Conservation (phyloP, 805 yeast species). For the Middelhovenomyces tepae region DNA sequence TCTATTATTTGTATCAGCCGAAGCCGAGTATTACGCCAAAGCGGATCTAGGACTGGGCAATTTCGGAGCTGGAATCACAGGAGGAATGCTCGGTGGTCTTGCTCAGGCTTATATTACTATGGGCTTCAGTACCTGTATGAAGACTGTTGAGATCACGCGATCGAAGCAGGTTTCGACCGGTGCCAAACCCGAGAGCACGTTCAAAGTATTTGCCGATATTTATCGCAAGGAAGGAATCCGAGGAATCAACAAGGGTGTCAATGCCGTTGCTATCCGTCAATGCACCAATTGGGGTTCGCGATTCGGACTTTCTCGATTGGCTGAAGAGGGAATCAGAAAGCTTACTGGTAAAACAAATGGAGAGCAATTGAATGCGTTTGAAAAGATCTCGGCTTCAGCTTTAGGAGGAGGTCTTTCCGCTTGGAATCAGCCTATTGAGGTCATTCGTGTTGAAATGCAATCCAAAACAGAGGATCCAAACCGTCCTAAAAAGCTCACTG, state of each 20-base stretch:
- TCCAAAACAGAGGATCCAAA: conserved; percentile 89
- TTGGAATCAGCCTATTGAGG: conserved; percentile 99
- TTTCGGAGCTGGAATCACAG: conserved; percentile 83
- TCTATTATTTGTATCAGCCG: conserved; percentile 82
- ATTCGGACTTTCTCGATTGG: conserved; percentile 84
- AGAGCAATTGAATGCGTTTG: conserved; percentile 58
- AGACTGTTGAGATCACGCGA: conserved; percentile 95
- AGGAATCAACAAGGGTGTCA: conserved; percentile 96
- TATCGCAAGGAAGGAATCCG: conserved; percentile 78
- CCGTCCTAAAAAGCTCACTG: conserved; percentile 86
- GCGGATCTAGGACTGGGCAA: conserved; percentile 46
- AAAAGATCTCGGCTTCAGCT: conserved; percentile 76
- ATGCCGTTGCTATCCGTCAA: conserved; percentile 98
- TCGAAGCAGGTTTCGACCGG: conserved; percentile 66
- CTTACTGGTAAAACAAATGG: conserved; percentile 50
- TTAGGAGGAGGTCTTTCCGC: conserved; percentile 97
- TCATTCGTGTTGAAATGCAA: conserved; percentile 96
- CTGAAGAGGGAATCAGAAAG: conserved; percentile 73
- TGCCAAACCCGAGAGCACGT: conserved; percentile 61
- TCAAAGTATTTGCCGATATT: conserved; percentile 80
- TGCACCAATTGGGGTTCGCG: conserved; percentile 99
- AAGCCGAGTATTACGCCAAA: conserved; percentile 73
- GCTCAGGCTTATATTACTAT: conserved; percentile 92
- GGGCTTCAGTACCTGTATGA: conserved; percentile 99
- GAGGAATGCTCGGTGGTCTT: conserved; percentile 94